Base-by-base conservation (phyloP, 1,139 yeast genomes). In the Candida sanyaensis region DNA sequence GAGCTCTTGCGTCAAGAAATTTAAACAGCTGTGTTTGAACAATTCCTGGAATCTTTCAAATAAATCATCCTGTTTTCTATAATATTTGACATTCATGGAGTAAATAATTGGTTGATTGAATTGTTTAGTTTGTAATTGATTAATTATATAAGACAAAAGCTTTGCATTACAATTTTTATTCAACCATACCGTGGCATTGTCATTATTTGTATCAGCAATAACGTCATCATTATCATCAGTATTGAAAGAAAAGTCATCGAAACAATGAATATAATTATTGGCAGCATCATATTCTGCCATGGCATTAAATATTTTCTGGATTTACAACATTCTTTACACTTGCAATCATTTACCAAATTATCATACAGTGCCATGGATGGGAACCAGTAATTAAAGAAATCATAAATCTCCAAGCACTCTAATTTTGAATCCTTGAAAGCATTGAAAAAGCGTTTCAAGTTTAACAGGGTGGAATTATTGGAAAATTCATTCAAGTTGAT, bases 381-480 rank as follows among this genome's bases (percentile, higher is more conserved):
- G 4, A 52, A 32, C 56, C 55, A 51, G 47, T 54, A 53, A 32
- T 53, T 53, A 31, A 52, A 53, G 37, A 52, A 53, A 47, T 53
- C 56, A 23, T 48, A 52, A 12, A 53, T 44, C 12, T 31, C 41
- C 29, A 53, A 43, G 5, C 17, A 23, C 10, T 39, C 39, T 26
- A 50, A 45, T 21, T 42, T 33, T 30, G 21, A 51, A 36, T 26
- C 27, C 21, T n/a, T 37, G 24, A 32, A 46, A 10, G 11, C 45
- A 11, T 27, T 29, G 17, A 12, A 24, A 28, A 41, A 51, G 44
- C 7, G 36, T 48, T 11, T 34, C 56, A 51, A 51, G 29, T 51
- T 44, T 13, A 50, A 44, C 36, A 48, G 47, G 12, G 45, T 37
- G 37, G 39, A 41, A 41, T 24, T 37, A 23, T 45, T 47, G 33